These are phyloP conservation scores for Xerocomus amazonicus DNA, from an alignment of 1,284 basidiomycete genomes.

Conservation along the genomic window DNA sequence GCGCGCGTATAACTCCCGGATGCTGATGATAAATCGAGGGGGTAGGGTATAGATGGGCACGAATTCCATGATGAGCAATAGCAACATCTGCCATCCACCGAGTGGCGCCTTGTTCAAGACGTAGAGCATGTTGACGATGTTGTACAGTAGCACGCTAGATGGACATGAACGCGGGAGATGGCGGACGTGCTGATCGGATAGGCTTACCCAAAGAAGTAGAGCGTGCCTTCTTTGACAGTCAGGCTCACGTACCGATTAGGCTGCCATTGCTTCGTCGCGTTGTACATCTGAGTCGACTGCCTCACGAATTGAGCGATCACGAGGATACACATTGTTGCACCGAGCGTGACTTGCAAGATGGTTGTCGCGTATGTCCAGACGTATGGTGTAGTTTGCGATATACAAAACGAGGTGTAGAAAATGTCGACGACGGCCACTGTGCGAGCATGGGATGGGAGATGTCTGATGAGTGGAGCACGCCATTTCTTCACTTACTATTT, in stretches of 20 bases:
- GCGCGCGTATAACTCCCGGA: neutral
- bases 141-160: constrained; percentile 1
- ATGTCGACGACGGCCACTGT: neutral
- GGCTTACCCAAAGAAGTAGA: constrained; percentile 3
- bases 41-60: constrained; percentile 4
- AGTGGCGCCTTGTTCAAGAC: neutral
- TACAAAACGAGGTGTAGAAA: neutral
- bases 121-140: neutral
- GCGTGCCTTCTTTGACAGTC: constrained; percentile 1
- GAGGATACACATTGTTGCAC: constrained; percentile 5
- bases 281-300: constrained; percentile 5
- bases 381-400: neutral
- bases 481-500: neutral
- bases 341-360: neutral
- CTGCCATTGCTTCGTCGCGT: neutral
- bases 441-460: too few species aligned
- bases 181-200: too few species aligned
- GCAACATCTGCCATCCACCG: neutral
- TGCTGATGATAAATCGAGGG: neutral
- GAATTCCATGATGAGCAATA: neutral
- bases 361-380: neutral
- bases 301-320: constrained; percentile 4
- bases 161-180: too few species aligned
- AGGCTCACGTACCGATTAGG: neutral
- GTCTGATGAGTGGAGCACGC: neutral